Evolutionary conservation across 345 rosid genomes (phyloP).

Genomic region (Trapa incisa): DNA sequence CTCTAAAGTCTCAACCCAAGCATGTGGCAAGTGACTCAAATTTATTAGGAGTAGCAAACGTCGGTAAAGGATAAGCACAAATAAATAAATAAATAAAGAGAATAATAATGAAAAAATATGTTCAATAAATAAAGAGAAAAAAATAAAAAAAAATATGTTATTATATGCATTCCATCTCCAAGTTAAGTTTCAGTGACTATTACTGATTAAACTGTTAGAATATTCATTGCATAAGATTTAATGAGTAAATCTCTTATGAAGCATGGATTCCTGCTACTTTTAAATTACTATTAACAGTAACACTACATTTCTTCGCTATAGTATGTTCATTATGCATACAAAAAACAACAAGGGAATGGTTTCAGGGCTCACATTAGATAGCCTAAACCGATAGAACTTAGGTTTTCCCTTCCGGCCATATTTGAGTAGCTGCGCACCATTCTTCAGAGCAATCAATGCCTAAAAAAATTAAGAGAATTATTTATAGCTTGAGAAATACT

Average conservation of each 20-base stretch:
- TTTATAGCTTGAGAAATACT: background rate
- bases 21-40: background rate
- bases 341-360: slow-evolving; percentile 1
- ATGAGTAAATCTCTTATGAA: background rate
- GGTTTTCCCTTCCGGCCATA: slow-evolving; percentile 98
- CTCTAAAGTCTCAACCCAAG: background rate
- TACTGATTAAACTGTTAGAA: background rate
- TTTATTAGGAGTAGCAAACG: background rate
- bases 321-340: background rate
- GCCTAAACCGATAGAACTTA: slow-evolving; percentile 80
- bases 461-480: slow-evolving; percentile 19
- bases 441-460: slow-evolving; percentile 82
- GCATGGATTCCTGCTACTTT: background rate
- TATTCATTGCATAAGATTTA: background rate
- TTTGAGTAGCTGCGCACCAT: slow-evolving; percentile 82
- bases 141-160: too few relatives aligned
- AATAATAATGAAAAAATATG: too few relatives aligned
- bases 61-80: too few relatives aligned
- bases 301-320: background rate
- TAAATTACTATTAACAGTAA: background rate
- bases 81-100: too few relatives aligned
- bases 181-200: too few relatives aligned
- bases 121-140: too few relatives aligned
- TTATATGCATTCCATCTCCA: too few relatives aligned
- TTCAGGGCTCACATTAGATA: slow-evolving; percentile 56